A percentile compares a stretch with the other conserved stretches of the same genome.
Evolutionary conservation across 345 rosid species (phyloP).

Genomic region (Eucalyptus grandis): DNA sequence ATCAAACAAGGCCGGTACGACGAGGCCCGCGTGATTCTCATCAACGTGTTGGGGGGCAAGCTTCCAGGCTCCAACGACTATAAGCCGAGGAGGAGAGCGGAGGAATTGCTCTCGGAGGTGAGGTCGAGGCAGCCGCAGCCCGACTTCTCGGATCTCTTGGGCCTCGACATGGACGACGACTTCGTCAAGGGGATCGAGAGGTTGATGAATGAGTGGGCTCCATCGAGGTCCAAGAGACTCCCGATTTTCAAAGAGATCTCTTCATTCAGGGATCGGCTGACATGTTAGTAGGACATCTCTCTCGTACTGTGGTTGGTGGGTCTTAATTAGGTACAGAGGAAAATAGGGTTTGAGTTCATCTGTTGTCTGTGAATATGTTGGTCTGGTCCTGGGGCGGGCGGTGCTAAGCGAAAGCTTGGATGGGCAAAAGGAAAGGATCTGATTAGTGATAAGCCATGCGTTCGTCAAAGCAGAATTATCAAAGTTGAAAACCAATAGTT

Average conservation of each 20-base stretch:
- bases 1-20: slow-evolving; percentile 51
- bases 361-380: not conserved
- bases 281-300: slow-evolving; percentile 14
- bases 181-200: slow-evolving; percentile 49
- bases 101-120: slow-evolving; percentile 37
- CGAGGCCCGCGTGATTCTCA: slow-evolving; percentile 39
- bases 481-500: not conserved
- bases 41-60: slow-evolving; percentile 20
- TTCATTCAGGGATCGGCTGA: slow-evolving; percentile 49
- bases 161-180: slow-evolving; percentile 28
- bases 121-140: slow-evolving; percentile 7
- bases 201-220: slow-evolving; percentile 32
- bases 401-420: not conserved
- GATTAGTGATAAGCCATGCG: not conserved
- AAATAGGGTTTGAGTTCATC: not conserved
- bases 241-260: slow-evolving; percentile 89
- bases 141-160: slow-evolving; percentile 14
- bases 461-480: not conserved
- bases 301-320: not conserved
- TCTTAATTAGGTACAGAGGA: not conserved
- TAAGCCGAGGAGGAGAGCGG: slow-evolving; percentile 40
- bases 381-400: not conserved
- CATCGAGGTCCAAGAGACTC: slow-evolving; percentile 60
- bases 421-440: not conserved
- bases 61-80: slow-evolving; percentile 48